Evolutionary conservation across 2,329 filamentous ascomycete genomes (phyloP).

Genomic region (Stagonosporopsis tanaceti): DNA sequence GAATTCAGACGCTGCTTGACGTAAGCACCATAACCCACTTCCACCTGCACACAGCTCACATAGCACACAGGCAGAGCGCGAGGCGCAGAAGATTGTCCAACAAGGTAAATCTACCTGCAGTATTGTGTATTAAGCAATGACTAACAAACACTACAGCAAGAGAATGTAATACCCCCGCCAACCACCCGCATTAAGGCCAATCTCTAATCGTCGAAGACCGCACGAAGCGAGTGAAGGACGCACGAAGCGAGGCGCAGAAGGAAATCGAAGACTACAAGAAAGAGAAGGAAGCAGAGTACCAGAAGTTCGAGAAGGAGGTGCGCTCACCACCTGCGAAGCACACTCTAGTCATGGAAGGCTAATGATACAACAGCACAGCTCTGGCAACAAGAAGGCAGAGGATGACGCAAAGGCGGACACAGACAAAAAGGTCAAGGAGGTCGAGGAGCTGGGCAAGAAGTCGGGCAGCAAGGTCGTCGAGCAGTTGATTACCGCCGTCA

Average conservation of each 20-base stretch:
- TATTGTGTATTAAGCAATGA: neutral
- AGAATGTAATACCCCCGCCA: slow-evolving; percentile 71
- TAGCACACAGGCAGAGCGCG: slow-evolving; percentile 81
- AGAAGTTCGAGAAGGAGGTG: slow-evolving; percentile 87
- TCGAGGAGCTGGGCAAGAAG: slow-evolving; percentile 81
- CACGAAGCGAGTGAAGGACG: slow-evolving; percentile 96
- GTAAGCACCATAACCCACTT: slow-evolving; percentile 65
- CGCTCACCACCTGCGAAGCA: slow-evolving; percentile 17
- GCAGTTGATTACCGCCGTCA: slow-evolving; percentile 84
- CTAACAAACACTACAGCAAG: slow-evolving; percentile 65
- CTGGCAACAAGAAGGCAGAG: slow-evolving; percentile 80
- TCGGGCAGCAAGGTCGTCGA: slow-evolving; percentile 80
- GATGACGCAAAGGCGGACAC: slow-evolving; percentile 80
- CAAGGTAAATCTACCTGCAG: slow-evolving; percentile 69
- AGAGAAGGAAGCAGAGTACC: slow-evolving; percentile 92
- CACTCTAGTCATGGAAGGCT: slow-evolving; percentile 16
- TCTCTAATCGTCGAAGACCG: slow-evolving; percentile 67
- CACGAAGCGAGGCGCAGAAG: slow-evolving; percentile 94
- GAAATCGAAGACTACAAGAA: slow-evolving; percentile 93
- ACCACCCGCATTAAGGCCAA: slow-evolving; percentile 21
- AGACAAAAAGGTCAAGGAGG: slow-evolving; percentile 81
- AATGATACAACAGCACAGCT: slow-evolving; percentile 74
- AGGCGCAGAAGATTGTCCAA: slow-evolving; percentile 98
- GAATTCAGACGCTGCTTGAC: slow-evolving; percentile 98
- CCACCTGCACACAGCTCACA: slow-evolving; percentile 48